Conservation (phyloP, 306 rosid species). For the Mimosa bimucronata region DNA sequence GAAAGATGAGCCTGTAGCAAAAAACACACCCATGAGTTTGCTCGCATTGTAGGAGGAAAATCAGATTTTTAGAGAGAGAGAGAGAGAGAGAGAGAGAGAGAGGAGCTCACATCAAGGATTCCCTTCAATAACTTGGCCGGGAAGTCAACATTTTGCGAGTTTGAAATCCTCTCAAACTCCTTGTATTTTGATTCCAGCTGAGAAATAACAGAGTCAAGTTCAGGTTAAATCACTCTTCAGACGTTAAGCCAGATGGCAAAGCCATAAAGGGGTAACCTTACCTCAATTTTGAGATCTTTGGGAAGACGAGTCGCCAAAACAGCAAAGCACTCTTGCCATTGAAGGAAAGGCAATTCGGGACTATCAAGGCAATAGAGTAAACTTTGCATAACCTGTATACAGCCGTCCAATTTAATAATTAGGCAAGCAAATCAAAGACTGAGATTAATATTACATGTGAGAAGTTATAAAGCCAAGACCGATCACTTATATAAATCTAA, state of each 20-base stretch:
- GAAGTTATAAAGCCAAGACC: conserved; percentile 1
- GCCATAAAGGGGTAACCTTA: conserved; percentile 36
- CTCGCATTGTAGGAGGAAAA: conserved; percentile 47
- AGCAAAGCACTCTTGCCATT: conserved; percentile 99
- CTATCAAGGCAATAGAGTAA: conserved; percentile 95
- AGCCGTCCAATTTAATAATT: conserved; percentile 39
- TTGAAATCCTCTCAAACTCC: conserved; percentile 76
- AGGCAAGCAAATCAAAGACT: conserved; percentile 25
- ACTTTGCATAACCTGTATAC: conserved; percentile 85
- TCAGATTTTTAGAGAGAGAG: conserved; percentile 6
- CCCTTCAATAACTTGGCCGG: conserved; percentile 82
- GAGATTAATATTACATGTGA: conserved; percentile 25
- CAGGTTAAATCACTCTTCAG: conserved; percentile 34
- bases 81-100: conserved; percentile 16
- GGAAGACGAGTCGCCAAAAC: conserved; percentile 96
- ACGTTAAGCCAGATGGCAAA: conserved; percentile 37
- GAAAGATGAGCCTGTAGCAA: conserved; percentile 69
- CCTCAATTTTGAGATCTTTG: conserved; percentile 89
- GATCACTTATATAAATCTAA: conserved; percentile 14
- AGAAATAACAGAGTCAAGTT: conserved; percentile 41
- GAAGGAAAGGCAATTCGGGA: conserved; percentile 97
- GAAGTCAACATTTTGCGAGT: conserved; percentile 81
- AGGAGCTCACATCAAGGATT: conserved; percentile 81
- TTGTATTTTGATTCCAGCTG: conserved; percentile 93
- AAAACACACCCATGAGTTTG: conserved; percentile 34